Conservation (phyloP, 164 flowering plant species). For the Kingdonia uniflora region DNA sequence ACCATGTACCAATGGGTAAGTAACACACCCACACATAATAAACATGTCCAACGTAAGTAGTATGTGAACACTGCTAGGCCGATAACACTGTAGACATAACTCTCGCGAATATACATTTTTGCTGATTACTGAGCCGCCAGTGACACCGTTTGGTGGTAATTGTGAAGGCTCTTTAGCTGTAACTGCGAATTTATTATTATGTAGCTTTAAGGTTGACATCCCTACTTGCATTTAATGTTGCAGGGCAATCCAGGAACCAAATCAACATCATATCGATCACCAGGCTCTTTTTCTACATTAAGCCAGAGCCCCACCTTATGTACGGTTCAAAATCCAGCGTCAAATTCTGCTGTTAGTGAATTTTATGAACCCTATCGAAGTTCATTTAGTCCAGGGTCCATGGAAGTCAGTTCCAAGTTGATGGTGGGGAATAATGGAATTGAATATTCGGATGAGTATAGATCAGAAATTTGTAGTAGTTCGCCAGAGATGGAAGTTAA, state of each 20-base stretch:
- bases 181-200: too few relatives aligned
- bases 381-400: slow-evolving; percentile 44
- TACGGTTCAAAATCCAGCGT: slow-evolving; percentile 29
- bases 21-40: too few relatives aligned
- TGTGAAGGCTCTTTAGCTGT: too few relatives aligned
- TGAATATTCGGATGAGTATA: slow-evolving; percentile 12
- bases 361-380: slow-evolving; percentile 24
- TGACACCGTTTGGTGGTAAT: too few relatives aligned
- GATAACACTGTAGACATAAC: too few relatives aligned
- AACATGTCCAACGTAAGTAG: too few relatives aligned
- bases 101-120: too few relatives aligned
- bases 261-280: slow-evolving; percentile 25
- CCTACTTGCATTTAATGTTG: slow-evolving; percentile 9
- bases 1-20: too few relatives aligned
- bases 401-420: slow-evolving; percentile 52
- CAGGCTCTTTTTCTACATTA: slow-evolving; percentile 32
- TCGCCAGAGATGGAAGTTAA: slow-evolving; percentile 32
- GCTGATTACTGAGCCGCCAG: too few relatives aligned
- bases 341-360: slow-evolving; percentile 27
- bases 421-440: slow-evolving; percentile 20
- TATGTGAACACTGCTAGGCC: too few relatives aligned
- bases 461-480: slow-evolving; percentile 17
- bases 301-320: slow-evolving; percentile 30
- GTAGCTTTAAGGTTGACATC: too few relatives aligned
- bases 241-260: slow-evolving; percentile 51